phyloP scores from a whole-genome alignment of 1,284 basidiomycete species.

The Tremellales sp. region DNA sequence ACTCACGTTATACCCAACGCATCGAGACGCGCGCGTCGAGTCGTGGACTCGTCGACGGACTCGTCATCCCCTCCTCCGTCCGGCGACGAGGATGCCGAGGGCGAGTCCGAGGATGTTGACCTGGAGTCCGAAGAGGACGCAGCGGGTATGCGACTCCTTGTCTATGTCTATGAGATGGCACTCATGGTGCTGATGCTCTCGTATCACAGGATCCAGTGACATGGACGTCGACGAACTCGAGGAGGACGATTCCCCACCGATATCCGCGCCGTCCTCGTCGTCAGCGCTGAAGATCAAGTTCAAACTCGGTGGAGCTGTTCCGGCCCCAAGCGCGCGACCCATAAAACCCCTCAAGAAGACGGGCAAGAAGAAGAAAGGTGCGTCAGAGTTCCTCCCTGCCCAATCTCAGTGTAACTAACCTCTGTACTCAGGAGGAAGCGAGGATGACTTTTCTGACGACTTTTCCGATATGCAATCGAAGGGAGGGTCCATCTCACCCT shows the following conservation, averaged over 20 bases:
- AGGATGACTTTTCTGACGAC: too few species aligned
- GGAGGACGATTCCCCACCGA: too few species aligned
- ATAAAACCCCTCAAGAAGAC: slow-evolving; percentile 16
- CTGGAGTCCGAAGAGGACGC: slow-evolving; percentile 1
- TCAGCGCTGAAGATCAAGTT: slow-evolving; percentile 6
- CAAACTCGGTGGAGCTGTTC: background rate
- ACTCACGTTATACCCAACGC: slow-evolving; percentile 20
- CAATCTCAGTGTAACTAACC: too few species aligned
- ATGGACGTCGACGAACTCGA: too few species aligned
- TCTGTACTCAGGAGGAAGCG: too few species aligned
- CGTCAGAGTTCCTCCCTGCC: too few species aligned
- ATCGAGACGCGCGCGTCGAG: slow-evolving; percentile 20
- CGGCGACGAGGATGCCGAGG: slow-evolving; percentile 5
- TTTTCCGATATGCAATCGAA: too few species aligned
- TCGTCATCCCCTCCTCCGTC: slow-evolving; percentile 12
- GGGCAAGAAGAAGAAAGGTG: slow-evolving; percentile 20
- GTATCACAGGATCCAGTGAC: too few species aligned
- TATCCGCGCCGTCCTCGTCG: too few species aligned
- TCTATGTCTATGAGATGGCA: background rate
- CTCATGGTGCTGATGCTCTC: too few species aligned
- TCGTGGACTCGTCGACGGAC: slow-evolving; percentile 14
- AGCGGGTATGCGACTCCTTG: background rate
- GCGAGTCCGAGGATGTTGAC: slow-evolving; percentile 12
- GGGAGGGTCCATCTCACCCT: slow-evolving; percentile 16
- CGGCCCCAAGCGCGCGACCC: background rate